Evolutionary conservation across 2,329 filamentous ascomycete genomes (phyloP), one percentile per base, ranked within the genome.

Genomic region (Colletotrichum sp.): DNA sequence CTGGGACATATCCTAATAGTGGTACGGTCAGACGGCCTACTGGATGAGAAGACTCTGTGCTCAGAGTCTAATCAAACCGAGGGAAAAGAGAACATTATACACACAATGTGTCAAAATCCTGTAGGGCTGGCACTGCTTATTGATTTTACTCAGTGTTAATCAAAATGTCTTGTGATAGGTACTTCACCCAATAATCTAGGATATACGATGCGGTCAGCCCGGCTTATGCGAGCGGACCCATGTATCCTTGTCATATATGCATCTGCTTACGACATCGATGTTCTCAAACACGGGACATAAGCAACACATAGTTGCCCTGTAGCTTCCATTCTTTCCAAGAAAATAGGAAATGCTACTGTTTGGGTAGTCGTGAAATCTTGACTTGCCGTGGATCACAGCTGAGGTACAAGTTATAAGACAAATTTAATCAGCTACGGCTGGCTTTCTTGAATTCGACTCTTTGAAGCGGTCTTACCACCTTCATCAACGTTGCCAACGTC

Each of bases 11-110:
- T 0, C 10, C n/a, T 12, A 6, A 13, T 52, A 8, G 6, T 10
- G 3, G 4, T 22, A 3, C 1, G n/a, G 13, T 52, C n/a, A 52
- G 2, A 52, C 13, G n/a, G 3, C 18, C 12, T 13, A 13, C 18
- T 10, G 10, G n/a, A 0, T 8, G 0, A 0, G 10, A 22, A 52
- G n/a, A 4, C 8, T 22, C 6, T 22, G 0, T 22, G 10, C 10
- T 0, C 3, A 0, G 43, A 13, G 6, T 22, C 43, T 52, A 3
- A 52, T 13, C n/a, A 1, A 3, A 52, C n/a, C 8, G n/a, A 2
- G 4, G 2, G 6, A 5, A 4, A 8, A 1, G 22, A 7, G 1
- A 12, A 48, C 0, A n/a, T 12, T 3, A n/a, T 6, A n/a, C 4
- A 5, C 8, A 43, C n/a, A 3, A 6, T 18, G 8, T 43, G 4